Conservation (phyloP, 306 rosid genomes). For the Lathyrus oleraceus region DNA sequence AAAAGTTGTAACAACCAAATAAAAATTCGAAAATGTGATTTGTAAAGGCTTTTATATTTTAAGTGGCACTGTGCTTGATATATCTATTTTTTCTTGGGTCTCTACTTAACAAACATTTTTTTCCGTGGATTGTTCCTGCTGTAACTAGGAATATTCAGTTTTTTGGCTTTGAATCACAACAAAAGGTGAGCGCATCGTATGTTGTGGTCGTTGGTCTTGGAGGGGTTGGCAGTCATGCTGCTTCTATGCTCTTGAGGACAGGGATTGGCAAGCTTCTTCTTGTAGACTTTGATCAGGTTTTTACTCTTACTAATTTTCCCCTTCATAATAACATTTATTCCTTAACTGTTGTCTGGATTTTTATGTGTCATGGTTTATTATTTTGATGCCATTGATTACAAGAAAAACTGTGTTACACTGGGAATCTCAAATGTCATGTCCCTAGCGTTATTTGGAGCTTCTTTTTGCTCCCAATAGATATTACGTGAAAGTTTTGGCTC, state of each 20-base stretch:
- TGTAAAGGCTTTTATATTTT: neutral
- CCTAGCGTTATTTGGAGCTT: neutral
- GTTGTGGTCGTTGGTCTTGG: conserved; percentile 98
- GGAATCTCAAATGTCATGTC: neutral
- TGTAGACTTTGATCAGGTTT: conserved; percentile 96
- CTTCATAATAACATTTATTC: neutral
- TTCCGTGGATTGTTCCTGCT: conserved; percentile 27
- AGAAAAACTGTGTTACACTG: too few relatives aligned
- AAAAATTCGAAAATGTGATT: too few relatives aligned
- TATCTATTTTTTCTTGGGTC: conserved; percentile 16
- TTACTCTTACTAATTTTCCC: conserved; percentile 28
- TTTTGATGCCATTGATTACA: too few relatives aligned
- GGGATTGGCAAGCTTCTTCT: conserved; percentile 95
- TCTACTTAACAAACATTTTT: conserved; percentile 28
- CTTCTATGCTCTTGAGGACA: conserved; percentile 87
- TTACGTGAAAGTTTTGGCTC: conserved; percentile 4
- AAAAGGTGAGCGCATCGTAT: conserved; percentile 77
- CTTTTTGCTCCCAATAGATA: neutral
- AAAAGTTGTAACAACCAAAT: neutral
- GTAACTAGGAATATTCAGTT: conserved; percentile 83
- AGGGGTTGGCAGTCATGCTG: conserved; percentile 98
- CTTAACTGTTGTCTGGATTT: conserved; percentile 1
- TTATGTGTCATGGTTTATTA: neutral
- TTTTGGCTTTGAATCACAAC: conserved; percentile 78
- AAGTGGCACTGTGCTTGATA: neutral